Percentiles rank a stretch among this genome's conserved stretches.
phyloP scores from a whole-genome alignment of 1,284 basidiomycete species.

The Sporisorium iseilematis-ciliati region DNA sequence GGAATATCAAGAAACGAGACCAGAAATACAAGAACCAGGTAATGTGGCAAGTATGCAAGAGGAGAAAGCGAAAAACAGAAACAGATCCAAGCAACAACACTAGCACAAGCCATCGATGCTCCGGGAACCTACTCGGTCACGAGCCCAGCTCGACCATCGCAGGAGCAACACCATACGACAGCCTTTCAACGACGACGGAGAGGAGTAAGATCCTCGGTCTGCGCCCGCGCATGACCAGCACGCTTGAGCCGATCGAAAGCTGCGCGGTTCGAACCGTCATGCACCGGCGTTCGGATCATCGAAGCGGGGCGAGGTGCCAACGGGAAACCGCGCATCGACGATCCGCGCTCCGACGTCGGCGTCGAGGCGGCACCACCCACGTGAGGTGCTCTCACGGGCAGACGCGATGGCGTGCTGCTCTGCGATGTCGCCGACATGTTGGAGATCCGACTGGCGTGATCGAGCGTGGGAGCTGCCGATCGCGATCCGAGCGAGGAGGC shows the following conservation, averaged over 20 bases:
- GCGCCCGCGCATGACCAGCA: slow-evolving; percentile 45
- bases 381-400: slow-evolving; percentile 31
- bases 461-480: slow-evolving; percentile 8
- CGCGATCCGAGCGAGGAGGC: background rate
- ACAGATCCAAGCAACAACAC: background rate
- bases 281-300: slow-evolving; percentile 38
- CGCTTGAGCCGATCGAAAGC: slow-evolving; percentile 50
- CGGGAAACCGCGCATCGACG: slow-evolving; percentile 22
- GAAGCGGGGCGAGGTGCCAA: slow-evolving; percentile 30
- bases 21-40: background rate
- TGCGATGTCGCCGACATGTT: slow-evolving; percentile 14
- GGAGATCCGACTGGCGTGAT: slow-evolving; percentile 26
- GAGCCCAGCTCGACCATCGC: slow-evolving; percentile 17
- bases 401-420: slow-evolving; percentile 32
- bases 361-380: slow-evolving; percentile 13
- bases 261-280: slow-evolving; percentile 36
- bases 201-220: slow-evolving; percentile 44
- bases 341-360: slow-evolving; percentile 18
- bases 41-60: background rate
- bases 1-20: background rate
- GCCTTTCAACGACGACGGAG: slow-evolving; percentile 34
- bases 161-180: too few relatives aligned
- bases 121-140: background rate
- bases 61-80: slow-evolving; percentile 9
- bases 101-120: background rate